Base-by-base conservation (phyloP, 2,329 filamentous ascomycete species). In the Aspergillus amoenus region DNA sequence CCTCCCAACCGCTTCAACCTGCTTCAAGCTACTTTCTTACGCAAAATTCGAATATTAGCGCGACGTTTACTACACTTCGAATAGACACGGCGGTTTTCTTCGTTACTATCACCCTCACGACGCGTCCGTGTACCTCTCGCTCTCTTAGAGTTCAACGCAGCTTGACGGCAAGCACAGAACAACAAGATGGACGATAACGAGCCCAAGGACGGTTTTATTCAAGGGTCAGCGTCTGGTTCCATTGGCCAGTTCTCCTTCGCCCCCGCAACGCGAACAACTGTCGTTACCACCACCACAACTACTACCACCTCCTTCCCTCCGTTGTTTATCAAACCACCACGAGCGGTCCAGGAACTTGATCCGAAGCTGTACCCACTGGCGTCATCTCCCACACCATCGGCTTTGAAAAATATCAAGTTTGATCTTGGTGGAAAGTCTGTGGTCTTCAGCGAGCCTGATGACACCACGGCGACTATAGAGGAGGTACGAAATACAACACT, bases 281-380 rank as follows among this genome's bases (percentile, higher is more conserved):
- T 87, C 11, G 86, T 96, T 61, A 96, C 93, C 1, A 97, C 93
- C 0, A 97, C 93, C 0, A 97, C 92, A 0, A 96, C 91, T 0
- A 95, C 93, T 1, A 90, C 87, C 73, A 82, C 91, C 75, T 75
- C 80, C 15, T 95, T 94, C 64, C 93, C 93, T 46, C 91, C 91
- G n/a, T 80, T 97, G 57, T 81, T 90, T 55, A 85, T 96, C 64
- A 87, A 86, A 63, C 84, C 90, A 58, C 88, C 91, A 22, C 84
- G 85, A 52, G 84, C 86, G 51, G 82, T 92, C 34, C 80, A 84
- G 58, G 83, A 87, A 53, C 84, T 96, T 57, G 92, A 97, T 73
- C 82, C 88, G 13, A 96, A 95, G 72, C 86, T 94, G 66, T 99
- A 96, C 72, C 94, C 94, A 40, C 81, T 99, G 30, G 93, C 93